Base-by-base conservation (phyloP, 1,284 basidiomycete genomes). In the Dichomitus squalens region DNA sequence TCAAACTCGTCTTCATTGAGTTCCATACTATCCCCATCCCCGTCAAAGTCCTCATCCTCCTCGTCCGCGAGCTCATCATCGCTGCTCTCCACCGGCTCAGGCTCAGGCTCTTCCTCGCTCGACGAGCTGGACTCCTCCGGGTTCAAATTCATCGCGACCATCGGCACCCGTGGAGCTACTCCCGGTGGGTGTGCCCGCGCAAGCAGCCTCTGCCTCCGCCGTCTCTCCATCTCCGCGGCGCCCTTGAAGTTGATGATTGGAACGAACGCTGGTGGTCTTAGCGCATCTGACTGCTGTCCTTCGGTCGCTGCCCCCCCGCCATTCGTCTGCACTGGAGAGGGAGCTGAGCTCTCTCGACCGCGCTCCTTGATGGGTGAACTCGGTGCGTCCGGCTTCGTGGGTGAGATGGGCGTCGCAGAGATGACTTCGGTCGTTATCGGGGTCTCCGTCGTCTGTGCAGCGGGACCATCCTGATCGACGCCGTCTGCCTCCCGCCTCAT, bases 161-260 rank as follows among this genome's bases (percentile, higher is more conserved):
- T 58, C 29, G 46, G 66, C 25, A 55, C 59, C 55, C 55, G 60
- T 48, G 60, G 64, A 12, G 33, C 53, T 44, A 41, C 61, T 0
- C 59, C 65, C 0, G 64, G 64, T 2, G 65, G 66, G 7, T 67
- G 52, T 0, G 59, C 60, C 9, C 74, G 70, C 16, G 70, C 73
- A 21, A 64, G 66, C 76, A 92, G 82, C n/a, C 90, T 79, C 34
- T 80, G 70, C 55, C 80, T 79, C 29, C 91, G 73, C 14, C 89
- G 77, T 7, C 80, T 82, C 64, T 92, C 90, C 88, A 92, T 90
- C 69, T 92, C 89, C 31, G 83, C 89, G 0, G 87, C 87, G 12
- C 86, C 85, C 64, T 84, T 88, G 75, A 90, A 90, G 64, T 85
- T 88, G 74, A 63, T 60, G 55, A 82, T 87, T 14, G 88, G 89